Evolutionary conservation across 805 yeast species (phyloP).

Genomic region (Candida khao-thaluensis): DNA sequence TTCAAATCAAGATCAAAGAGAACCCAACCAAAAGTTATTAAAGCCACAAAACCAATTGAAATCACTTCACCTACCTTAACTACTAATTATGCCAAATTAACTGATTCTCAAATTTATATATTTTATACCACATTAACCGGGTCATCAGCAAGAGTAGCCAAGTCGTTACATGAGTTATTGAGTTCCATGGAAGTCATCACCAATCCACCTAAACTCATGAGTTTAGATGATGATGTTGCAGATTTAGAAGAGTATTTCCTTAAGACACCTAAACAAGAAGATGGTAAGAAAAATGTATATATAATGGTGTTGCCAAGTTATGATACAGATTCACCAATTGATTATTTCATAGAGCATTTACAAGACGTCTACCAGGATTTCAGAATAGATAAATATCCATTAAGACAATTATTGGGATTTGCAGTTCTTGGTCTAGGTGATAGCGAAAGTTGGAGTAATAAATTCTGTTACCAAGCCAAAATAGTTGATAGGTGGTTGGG

Average conservation of each 20-base stretch:
- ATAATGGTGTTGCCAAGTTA: slow-evolving; percentile 82
- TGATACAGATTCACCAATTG: slow-evolving; percentile 90
- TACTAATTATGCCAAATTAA: slow-evolving; percentile 35
- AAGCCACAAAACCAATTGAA: slow-evolving; percentile 31
- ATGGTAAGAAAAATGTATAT: slow-evolving; percentile 49
- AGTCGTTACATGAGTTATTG: slow-evolving; percentile 43
- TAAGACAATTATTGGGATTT: slow-evolving; percentile 68
- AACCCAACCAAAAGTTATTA: slow-evolving; percentile 35
- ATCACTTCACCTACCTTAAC: slow-evolving; percentile 35
- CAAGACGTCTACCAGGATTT: slow-evolving; percentile 82
- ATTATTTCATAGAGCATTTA: slow-evolving; percentile 77
- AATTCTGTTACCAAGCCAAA: slow-evolving; percentile 83
- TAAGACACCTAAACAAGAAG: slow-evolving; percentile 48
- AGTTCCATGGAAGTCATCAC: slow-evolving; percentile 21
- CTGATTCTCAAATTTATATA: slow-evolving; percentile 59
- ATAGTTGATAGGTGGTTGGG: slow-evolving; percentile 73
- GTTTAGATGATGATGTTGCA: slow-evolving; percentile 76
- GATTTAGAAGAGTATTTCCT: slow-evolving; percentile 83
- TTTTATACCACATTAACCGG: slow-evolving; percentile 89
- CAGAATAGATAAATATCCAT: slow-evolving; percentile 79
- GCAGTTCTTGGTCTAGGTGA: slow-evolving; percentile 89
- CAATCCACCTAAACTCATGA: slow-evolving; percentile 52
- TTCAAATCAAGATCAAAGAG: slow-evolving; percentile 19
- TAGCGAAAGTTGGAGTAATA: slow-evolving; percentile 71
- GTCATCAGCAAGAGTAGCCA: slow-evolving; percentile 70